Conservation (phyloP, 1,284 basidiomycete species). For the Cutaneotrichosporon arboriforme region DNA sequence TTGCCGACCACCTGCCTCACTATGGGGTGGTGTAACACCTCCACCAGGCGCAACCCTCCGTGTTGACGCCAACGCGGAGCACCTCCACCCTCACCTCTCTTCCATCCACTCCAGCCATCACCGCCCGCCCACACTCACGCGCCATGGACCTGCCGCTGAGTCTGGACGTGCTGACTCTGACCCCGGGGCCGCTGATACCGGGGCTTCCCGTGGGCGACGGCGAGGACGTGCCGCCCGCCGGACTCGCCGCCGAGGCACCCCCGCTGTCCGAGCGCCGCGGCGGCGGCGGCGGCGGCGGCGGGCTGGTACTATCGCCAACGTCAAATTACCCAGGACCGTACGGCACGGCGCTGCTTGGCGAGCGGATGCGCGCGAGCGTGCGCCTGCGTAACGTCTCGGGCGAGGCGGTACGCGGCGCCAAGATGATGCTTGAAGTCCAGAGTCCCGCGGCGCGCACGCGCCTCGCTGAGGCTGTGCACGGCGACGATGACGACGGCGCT, state of each 20-base stretch:
- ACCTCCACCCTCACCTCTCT: too few species aligned
- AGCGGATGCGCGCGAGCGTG: constrained; percentile 25
- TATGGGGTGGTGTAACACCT: too few species aligned
- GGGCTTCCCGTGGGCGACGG: neutral
- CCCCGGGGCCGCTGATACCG: constrained; percentile 4
- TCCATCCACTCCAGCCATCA: neutral
- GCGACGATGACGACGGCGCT: constrained; percentile 8
- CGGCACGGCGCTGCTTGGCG: constrained; percentile 34
- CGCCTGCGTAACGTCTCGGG: constrained; percentile 28
- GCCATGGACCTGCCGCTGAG: constrained; percentile 7
- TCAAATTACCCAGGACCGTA: constrained; percentile 37
- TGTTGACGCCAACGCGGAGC: too few species aligned
- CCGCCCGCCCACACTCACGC: too few species aligned
- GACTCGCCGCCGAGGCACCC: constrained; percentile 9
- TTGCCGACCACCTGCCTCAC: too few species aligned
- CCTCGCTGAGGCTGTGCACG: constrained; percentile 40
- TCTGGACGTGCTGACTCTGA: constrained; percentile 9
- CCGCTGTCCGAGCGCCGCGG: constrained; percentile 12
- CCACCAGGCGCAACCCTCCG: too few species aligned
- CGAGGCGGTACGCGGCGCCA: constrained; percentile 29
- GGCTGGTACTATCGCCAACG: constrained; percentile 35
- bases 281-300: too few species aligned
- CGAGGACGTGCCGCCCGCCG: constrained; percentile 5
- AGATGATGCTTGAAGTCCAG: constrained; percentile 45
- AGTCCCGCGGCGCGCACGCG: constrained; percentile 29